Base-by-base conservation (phyloP, 495 filamentous ascomycete genomes). In the Xylaria castorea region DNA sequence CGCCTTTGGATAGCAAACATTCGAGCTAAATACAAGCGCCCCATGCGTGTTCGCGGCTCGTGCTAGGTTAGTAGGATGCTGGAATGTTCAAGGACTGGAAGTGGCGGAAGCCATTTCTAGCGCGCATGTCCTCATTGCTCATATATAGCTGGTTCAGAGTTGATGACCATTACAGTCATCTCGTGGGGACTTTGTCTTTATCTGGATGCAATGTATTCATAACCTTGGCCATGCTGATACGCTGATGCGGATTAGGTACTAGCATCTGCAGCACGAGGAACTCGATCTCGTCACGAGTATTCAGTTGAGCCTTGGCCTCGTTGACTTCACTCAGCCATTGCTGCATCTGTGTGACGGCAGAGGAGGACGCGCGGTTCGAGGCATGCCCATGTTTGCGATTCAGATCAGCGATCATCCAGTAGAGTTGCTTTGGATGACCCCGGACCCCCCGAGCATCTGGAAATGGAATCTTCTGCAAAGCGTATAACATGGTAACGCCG, bases 401-500 rank as follows among this genome's bases (percentile, higher is more conserved):
- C 20, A 82, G 77, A 68, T 82, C 80, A 5, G 83, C 82, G 50
- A 87, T 87, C 72, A 81, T 79, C 84, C 84, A 87, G 75, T 84
- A 82, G 14, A 87, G 66, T 38, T 83, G 81, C 38, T 79, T 78
- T 1, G 83, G 83, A 66, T 87, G 84, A 0, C 75, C 77, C 57
- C 77, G 77, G 63, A 83, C 75, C 1, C 80, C 83, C 11, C 85
- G 77, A 8, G 80, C 77, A 16, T 87, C 85, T 0, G 85, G 85
- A 74, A 85, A 86, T 0, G 80, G 64, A 40, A 86, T 82, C 76
- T 83, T 83, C 38, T 80, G 81, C 68, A 86, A 66, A 14, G 85
- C 83, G 61, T 87, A 87, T 36, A 87, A 75, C 84, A 86, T 86
- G 6, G 82, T 84, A 30, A 87, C 80, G 34, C 85, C 85, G 51